Base-by-base conservation (phyloP, 768 basidiomycete species). In the Postia placenta region DNA sequence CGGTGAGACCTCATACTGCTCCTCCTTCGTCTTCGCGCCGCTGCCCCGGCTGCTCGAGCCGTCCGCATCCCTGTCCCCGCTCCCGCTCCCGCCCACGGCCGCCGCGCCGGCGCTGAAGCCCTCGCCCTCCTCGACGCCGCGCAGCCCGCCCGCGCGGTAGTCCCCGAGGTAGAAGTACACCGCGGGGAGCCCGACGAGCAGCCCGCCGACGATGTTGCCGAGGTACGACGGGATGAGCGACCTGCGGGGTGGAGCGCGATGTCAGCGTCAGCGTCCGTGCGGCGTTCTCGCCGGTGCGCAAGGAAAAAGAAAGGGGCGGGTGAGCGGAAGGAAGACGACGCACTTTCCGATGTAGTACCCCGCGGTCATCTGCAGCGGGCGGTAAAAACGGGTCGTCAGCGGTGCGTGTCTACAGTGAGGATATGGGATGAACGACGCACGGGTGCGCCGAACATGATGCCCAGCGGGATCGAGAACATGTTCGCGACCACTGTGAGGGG, bases 381-480 rank as follows among this genome's bases (percentile, higher is more conserved):
- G n/a, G 43, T 49, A 28, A 19, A 33, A 19, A 48, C 50, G 4
- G 20, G 2, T 36, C 0, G 15, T n/a, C n/a, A n/a, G n/a, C n/a
- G n/a, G n/a, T n/a, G n/a, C n/a, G n/a, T n/a, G n/a, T 5, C 23
- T 25, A 39, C 26, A 17, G 30, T 14, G 38, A 48, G 24, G 28
- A 42, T 26, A 19, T 45, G 5, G 25, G 22, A 26, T 11, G 28
- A 27, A 23, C 37, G 28, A 65, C 80, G 56, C 61, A 85, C 84
- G 44, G 78, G 64, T 23, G 83, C 80, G 20, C 80, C 75, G 57
- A 86, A 80, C 75, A 87, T 80, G 27, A 87, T 85, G 7, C 83
- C 74, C 30, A 87, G 62, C 0, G 83, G 83, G 6, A 87, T 66
- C 3, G 79, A 85, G 62, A 81, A 87, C 85, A 87, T 87, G 60